phyloP scores from a whole-genome alignment of 495 filamentous ascomycete species.

The Geopyxis carbonaria region DNA sequence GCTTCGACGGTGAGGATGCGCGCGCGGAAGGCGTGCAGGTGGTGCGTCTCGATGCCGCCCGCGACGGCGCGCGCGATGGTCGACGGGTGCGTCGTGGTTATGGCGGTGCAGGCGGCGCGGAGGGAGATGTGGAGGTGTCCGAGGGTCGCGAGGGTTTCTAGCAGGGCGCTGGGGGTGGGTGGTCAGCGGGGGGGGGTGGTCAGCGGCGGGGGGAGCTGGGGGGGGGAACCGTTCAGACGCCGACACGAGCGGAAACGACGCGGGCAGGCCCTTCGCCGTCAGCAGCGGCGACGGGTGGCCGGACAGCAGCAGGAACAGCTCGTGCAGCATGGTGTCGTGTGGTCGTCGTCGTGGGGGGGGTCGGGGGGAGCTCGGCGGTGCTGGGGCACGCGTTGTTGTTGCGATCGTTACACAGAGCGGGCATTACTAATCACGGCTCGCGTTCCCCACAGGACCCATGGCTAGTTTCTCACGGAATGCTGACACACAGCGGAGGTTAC shows the following conservation, averaged over 20 bases:
- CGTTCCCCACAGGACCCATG: too few species aligned
- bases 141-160: conserved; percentile 56
- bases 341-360: too few species aligned
- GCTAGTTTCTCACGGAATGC: too few species aligned
- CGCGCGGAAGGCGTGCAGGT: conserved; percentile 62
- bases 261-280: conserved; percentile 26
- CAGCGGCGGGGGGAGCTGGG: conserved; percentile 28
- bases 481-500: too few species aligned
- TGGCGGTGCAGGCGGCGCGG: conserved; percentile 41
- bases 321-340: conserved; percentile 96
- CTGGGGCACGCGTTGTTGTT: too few species aligned
- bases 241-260: conserved; percentile 21
- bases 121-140: conserved; percentile 58
- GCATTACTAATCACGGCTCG: too few species aligned
- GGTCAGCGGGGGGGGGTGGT: conserved; percentile 17
- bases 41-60: conserved; percentile 50
- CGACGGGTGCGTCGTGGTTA: conserved; percentile 53
- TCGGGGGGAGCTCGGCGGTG: too few species aligned
- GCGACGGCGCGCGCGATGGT: conserved; percentile 80
- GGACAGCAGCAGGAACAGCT: conserved; percentile 86
- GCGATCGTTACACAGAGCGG: too few species aligned
- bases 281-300: conserved; percentile 83
- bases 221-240: conserved; percentile 25
- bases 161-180: conserved; percentile 63
- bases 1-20: conserved; percentile 74